phyloP scores from a whole-genome alignment of 768 basidiomycete species.

The Tricholoma saponaceum region DNA sequence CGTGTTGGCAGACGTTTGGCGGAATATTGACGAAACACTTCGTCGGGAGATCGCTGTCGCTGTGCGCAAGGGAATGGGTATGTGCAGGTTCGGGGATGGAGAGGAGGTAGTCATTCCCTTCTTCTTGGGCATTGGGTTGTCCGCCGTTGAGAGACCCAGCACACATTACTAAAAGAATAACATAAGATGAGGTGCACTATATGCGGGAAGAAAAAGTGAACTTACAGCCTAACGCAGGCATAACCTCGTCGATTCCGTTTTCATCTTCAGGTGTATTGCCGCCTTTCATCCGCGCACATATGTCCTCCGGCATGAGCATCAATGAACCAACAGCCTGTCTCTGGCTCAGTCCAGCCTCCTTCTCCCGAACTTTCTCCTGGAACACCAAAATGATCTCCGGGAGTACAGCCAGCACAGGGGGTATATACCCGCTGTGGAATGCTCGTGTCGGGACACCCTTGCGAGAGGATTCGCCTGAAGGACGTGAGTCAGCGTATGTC shows the following conservation, averaged over 20 bases:
- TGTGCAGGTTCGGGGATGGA: conserved; percentile 30
- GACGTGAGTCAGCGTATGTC: conserved; percentile 32
- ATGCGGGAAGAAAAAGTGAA: conserved; percentile 8
- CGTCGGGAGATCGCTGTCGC: conserved; percentile 55
- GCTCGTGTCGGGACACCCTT: conserved; percentile 23
- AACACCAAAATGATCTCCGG: conserved; percentile 2
- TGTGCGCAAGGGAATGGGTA: conserved; percentile 27
- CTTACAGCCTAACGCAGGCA: conserved; percentile 68
- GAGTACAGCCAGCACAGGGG: conserved; percentile 27
- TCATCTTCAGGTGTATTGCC: conserved; percentile 22
- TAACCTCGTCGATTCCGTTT: conserved; percentile 46
- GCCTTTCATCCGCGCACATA: conserved; percentile 46
- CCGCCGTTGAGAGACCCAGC: conserved; percentile 31
- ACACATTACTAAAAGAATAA: conserved; percentile 59
- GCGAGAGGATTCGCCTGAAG: conserved; percentile 33
- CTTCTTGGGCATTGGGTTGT: background rate
- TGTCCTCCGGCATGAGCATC: conserved; percentile 57
- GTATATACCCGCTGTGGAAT: conserved; percentile 36
- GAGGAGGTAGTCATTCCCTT: conserved; percentile 44
- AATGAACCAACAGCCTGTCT: conserved; percentile 38
- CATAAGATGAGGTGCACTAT: conserved; percentile 1
- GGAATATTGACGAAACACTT: conserved; percentile 73
- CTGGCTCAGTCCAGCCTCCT: conserved; percentile 24
- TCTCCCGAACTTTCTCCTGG: conserved; percentile 11
- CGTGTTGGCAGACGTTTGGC: conserved; percentile 23